These are phyloP conservation scores for Zasmidium citrigriseum DNA, from an alignment of 2,329 filamentous ascomycete genomes.

Conservation along the genomic window DNA sequence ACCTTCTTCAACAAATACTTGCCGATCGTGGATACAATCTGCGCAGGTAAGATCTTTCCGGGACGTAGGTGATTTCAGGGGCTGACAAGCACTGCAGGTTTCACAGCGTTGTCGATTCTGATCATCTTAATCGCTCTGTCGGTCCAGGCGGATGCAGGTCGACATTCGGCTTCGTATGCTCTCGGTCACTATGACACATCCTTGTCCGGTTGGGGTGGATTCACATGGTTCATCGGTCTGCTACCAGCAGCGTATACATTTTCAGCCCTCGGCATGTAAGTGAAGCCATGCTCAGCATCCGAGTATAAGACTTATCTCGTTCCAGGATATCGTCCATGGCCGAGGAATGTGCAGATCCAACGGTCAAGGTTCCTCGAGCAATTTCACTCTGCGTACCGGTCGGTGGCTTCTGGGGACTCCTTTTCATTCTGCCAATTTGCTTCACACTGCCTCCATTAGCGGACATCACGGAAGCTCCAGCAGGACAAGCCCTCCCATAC, in stretches of 20 bases:
- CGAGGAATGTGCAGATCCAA: conserved; percentile 58
- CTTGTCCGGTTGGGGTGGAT: conserved; percentile 59
- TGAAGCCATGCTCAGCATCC: neutral
- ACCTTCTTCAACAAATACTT: conserved; percentile 67
- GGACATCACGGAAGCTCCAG: conserved; percentile 48
- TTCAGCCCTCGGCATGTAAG: conserved; percentile 58
- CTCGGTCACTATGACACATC: conserved; percentile 59
- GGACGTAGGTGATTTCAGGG: neutral
- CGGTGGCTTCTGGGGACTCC: conserved; percentile 55
- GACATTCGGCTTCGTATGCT: conserved; percentile 53
- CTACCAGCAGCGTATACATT: conserved; percentile 46
- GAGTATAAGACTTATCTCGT: neutral
- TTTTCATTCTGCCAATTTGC: conserved; percentile 59
- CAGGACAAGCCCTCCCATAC: conserved; percentile 53
- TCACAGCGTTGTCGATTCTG: conserved; percentile 58
- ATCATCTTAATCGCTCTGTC: conserved; percentile 60
- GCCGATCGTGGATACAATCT: conserved; percentile 62
- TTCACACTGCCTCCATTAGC: conserved; percentile 50
- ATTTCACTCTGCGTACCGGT: conserved; percentile 56
- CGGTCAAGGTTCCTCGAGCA: conserved; percentile 54
- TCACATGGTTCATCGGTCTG: conserved; percentile 65
- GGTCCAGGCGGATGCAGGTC: conserved; percentile 54
- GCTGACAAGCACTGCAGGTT: conserved; percentile 42
- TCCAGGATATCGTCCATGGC: conserved; percentile 58
- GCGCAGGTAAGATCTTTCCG: conserved; percentile 27